phyloP scores from a whole-genome alignment of 192 early-diverging fungal species.

The Gamsiella multidivaricata region DNA sequence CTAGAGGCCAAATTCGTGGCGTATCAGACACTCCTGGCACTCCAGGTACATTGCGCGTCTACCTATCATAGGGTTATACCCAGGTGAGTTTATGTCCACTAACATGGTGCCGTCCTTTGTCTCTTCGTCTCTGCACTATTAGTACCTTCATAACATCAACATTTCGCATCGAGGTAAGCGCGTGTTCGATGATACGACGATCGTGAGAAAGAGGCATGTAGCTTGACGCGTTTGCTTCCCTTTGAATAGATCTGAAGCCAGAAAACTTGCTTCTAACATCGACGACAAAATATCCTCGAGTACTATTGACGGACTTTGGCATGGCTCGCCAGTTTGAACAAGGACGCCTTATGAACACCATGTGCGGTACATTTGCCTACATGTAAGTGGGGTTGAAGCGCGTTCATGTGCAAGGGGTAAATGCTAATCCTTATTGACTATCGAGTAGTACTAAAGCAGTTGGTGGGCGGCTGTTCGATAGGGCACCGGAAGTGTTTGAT shows the following conservation, averaged over 20 bases:
- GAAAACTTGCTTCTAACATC: constrained; percentile 75
- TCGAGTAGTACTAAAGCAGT: background rate
- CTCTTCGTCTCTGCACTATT: background rate
- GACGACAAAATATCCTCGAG: constrained; percentile 63
- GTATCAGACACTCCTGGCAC: constrained; percentile 78
- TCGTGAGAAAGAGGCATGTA: background rate
- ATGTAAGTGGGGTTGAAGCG: constrained; percentile 31
- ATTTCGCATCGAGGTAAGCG: constrained; percentile 83
- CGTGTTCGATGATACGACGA: constrained; percentile 44
- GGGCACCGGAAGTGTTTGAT: constrained; percentile 45
- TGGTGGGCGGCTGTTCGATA: background rate
- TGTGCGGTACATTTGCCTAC: constrained; percentile 85
- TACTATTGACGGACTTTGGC: constrained; percentile 92
- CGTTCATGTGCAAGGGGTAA: too few species aligned
- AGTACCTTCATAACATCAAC: constrained; percentile 81
- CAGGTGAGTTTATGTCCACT: too few species aligned
- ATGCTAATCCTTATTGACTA: background rate
- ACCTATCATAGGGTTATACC: too few species aligned
- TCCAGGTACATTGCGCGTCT: too few species aligned
- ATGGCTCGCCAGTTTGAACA: constrained; percentile 85
- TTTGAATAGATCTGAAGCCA: constrained; percentile 66
- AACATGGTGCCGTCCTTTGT: too few species aligned
- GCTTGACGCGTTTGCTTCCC: background rate
- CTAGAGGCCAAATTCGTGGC: constrained; percentile 80
- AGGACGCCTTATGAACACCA: constrained; percentile 82